phyloP scores from a whole-genome alignment of 306 rosid genomes.

The Vachellia collinsii region DNA sequence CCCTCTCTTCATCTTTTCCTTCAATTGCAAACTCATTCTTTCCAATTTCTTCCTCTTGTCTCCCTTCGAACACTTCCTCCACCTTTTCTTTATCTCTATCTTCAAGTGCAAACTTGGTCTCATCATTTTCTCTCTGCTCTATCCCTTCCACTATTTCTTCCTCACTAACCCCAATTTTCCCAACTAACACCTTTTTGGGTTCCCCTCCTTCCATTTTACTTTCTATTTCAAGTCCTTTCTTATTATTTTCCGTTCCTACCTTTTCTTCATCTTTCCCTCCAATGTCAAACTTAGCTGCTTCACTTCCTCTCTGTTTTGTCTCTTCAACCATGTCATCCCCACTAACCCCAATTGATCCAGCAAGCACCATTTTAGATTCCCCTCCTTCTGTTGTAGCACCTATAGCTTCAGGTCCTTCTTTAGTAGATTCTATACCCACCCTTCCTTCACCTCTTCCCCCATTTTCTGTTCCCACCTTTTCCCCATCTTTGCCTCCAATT shows the following conservation, averaged over 20 bases:
- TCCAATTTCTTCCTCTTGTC: neutral
- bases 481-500: neutral
- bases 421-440: no score
- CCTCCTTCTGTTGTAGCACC: neutral
- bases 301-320: conserved; percentile 23
- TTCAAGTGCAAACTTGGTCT: neutral
- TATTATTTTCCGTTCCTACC: neutral
- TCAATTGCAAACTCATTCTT: neutral
- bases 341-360: neutral
- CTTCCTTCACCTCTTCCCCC: no score
- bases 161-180: neutral
- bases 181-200: neutral
- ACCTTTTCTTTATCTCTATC: neutral
- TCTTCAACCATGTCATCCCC: neutral
- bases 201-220: neutral
- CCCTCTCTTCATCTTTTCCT: neutral
- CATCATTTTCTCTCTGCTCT: neutral
- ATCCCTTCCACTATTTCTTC: neutral
- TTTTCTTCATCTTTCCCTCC: conserved; percentile 3
- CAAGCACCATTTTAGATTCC: neutral
- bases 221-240: neutral
- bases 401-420: neutral
- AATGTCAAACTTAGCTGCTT: conserved; percentile 24
- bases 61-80: neutral
- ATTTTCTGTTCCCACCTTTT: neutral